Base-by-base conservation (phyloP, 371 early-diverging fungal genomes). In the Fennellomyces sp. region DNA sequence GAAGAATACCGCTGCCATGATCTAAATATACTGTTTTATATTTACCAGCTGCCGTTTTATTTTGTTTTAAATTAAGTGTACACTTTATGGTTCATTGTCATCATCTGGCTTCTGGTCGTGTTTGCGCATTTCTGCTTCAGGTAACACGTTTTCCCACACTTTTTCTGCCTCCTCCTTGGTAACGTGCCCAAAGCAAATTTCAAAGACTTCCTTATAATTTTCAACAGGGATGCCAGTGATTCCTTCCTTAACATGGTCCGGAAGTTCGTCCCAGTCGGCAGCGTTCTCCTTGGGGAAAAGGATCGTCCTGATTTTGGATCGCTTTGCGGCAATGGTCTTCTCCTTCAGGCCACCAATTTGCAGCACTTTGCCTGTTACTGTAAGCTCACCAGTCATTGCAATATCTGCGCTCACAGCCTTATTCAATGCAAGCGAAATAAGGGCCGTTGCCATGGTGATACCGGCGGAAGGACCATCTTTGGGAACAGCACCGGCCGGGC, bases 391-490 rank as follows among this genome's bases (percentile, higher is more conserved):
- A 5, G 98, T 98, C 97, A 97, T 97, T 41, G 96, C 96, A 54
- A 96, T 88, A 30, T 92, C 85, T 5, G 88, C 81, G 15, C 80
- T 73, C n/a, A 96, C 73, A 0, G 94, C 86, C 53, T 81, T 79
- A 66, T 90, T 82, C 28, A 95, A 76, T 1, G 96, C 97, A 49
- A 97, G 78, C 10, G 97, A 96, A 38, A 98, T 66, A 23, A 98
- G 81, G 1, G 97, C 87, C 6, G 97, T 94, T 7, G 95, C 85
- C 96, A 98, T 97, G 2, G 97, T 97, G n/a, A 91, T 81, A 59
- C 97, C 97, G 12, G 97, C 98, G 39, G 94, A 94, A 5, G 98
- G 97, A 1, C 90, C 98, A 79, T 98, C 98, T 71, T 97, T 98
- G 57, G 97, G 97, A 1, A 95, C 95, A 6, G 97, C 97, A 5